phyloP scores from a whole-genome alignment of 768 basidiomycete species.

The Russula compacta region DNA sequence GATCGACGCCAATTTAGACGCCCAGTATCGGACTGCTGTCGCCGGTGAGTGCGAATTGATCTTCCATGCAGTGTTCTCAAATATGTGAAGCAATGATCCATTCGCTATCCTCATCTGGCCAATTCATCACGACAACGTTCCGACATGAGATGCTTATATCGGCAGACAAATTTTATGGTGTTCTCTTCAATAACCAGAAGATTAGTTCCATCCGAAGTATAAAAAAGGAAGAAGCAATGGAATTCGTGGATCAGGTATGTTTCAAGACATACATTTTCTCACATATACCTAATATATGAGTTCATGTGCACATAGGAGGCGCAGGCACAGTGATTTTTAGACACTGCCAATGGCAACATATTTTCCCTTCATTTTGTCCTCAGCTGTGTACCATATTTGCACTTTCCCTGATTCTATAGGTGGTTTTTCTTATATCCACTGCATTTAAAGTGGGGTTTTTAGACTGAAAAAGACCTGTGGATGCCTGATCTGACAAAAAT shows the following conservation, averaged over 20 bases:
- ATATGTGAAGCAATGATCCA: conserved; percentile 75
- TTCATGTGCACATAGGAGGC: conserved; percentile 32
- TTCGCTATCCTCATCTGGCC: conserved; percentile 74
- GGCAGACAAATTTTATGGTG: conserved; percentile 96
- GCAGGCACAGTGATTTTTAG: conserved; percentile 34
- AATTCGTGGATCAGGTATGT: conserved; percentile 84
- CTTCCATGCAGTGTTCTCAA: not conserved
- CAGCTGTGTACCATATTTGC: not conserved
- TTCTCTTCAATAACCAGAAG: conserved; percentile 92
- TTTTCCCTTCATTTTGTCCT: not conserved
- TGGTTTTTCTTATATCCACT: not conserved
- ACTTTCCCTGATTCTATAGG: not conserved
- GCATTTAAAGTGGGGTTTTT: too few species aligned
- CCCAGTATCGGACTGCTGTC: conserved; percentile 95
- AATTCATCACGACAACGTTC: conserved; percentile 99
- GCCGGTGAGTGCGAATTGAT: conserved; percentile 52
- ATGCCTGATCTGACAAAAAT: too few species aligned
- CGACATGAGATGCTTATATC: conserved; percentile 93
- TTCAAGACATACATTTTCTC: not conserved
- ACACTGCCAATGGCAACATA: not conserved
- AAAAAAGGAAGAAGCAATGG: conserved; percentile 82
- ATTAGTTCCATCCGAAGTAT: conserved; percentile 84
- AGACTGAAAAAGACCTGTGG: too few species aligned
- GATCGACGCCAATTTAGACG: conserved; percentile 97
- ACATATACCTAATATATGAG: not conserved